These are phyloP conservation scores for Fusarium sp. DNA, from an alignment of 2,329 filamentous ascomycete genomes.

Conservation along the genomic window DNA sequence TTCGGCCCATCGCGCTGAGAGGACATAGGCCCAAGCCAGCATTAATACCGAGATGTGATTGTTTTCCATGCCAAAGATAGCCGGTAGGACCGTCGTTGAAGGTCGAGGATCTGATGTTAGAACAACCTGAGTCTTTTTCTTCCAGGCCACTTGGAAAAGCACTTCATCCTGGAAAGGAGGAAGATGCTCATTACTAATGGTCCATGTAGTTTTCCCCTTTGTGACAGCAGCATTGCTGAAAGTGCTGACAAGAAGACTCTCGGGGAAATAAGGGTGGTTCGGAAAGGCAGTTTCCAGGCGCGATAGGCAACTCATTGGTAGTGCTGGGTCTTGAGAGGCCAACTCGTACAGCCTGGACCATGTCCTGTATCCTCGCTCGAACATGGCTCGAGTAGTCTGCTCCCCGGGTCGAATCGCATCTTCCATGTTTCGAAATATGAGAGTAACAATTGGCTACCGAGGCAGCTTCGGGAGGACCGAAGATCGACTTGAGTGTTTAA, in stretches of 20 bases:
- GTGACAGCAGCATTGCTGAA: not conserved
- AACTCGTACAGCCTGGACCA: not conserved
- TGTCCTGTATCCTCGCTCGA: not conserved
- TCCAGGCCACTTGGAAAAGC: not conserved
- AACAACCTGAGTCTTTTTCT: not conserved
- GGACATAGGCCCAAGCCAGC: conserved; percentile 47
- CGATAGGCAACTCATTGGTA: not conserved
- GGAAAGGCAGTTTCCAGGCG: not conserved
- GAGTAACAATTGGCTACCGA: not conserved
- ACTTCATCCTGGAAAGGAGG: not conserved
- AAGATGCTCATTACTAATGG: not conserved
- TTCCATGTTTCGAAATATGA: not conserved
- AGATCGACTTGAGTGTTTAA: not conserved
- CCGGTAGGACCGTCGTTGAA: not conserved
- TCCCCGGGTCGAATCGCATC: not conserved
- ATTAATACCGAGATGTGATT: conserved; percentile 41
- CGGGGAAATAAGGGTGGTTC: not conserved
- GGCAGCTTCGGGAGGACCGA: not conserved
- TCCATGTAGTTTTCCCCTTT: not conserved
- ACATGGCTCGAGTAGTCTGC: no score
- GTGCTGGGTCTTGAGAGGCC: not conserved
- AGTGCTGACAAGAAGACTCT: not conserved
- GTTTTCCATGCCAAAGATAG: not conserved
- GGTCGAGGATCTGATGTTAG: not conserved
- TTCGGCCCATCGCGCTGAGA: conserved; percentile 48